A percentile compares a stretch with the other conserved stretches of the same genome.
Conservation (phyloP, 768 basidiomycete genomes). For the Amanita polypyramis region DNA sequence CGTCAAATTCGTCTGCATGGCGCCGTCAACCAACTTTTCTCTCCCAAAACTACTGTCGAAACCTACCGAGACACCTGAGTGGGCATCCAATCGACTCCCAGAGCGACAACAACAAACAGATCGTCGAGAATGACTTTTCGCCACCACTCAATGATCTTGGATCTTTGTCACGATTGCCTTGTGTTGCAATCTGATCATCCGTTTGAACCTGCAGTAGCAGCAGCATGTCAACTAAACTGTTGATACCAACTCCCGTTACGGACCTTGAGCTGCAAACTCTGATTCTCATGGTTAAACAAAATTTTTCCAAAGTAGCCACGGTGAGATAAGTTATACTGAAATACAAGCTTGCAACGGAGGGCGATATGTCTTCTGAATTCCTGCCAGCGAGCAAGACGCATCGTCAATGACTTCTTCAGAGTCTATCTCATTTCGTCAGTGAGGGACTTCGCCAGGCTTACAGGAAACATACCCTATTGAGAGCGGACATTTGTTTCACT, state of each 20-base stretch:
- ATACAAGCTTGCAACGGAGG: slow-evolving; percentile 76
- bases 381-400: slow-evolving; percentile 69
- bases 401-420: slow-evolving; percentile 51
- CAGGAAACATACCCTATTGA: slow-evolving; percentile 50
- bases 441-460: neutral
- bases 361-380: slow-evolving; percentile 85
- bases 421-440: slow-evolving; percentile 30
- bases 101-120: slow-evolving; percentile 84
- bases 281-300: slow-evolving; percentile 65
- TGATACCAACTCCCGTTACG: neutral
- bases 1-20: slow-evolving; percentile 84
- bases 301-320: slow-evolving; percentile 90
- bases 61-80: slow-evolving; percentile 76
- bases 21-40: neutral
- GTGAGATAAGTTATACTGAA: slow-evolving; percentile 70
- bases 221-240: neutral
- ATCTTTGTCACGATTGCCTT: slow-evolving; percentile 64
- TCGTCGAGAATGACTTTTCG: slow-evolving; percentile 95
- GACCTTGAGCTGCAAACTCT: slow-evolving; percentile 58
- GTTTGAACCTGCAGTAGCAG: slow-evolving; percentile 53
- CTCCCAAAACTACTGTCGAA: neutral
- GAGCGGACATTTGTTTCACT: slow-evolving; percentile 46
- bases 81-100: slow-evolving; percentile 97
- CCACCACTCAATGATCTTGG: slow-evolving; percentile 84
- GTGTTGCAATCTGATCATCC: slow-evolving; percentile 62